Conservation (phyloP, 202 grass and related monocot species). For the Saccharum hybrid region DNA sequence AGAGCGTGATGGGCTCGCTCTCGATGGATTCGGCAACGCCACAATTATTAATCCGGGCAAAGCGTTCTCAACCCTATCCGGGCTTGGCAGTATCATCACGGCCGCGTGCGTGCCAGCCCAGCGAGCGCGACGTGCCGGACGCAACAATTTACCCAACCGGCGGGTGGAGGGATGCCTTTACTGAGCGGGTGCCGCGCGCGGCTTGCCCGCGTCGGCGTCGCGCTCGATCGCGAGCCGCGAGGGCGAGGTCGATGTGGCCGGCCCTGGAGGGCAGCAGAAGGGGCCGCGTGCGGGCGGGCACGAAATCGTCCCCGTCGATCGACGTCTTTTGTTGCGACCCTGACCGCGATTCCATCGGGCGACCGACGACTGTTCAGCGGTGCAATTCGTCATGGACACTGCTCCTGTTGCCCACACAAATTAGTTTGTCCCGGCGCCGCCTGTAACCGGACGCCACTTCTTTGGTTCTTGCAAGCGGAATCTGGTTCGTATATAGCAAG, state of each 20-base stretch:
- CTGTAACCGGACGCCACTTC: background rate
- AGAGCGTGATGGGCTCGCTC: background rate
- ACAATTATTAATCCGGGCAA: slow-evolving; percentile 22
- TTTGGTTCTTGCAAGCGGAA: too few species aligned
- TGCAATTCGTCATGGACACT: slow-evolving; percentile 30
- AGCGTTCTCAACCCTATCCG: background rate
- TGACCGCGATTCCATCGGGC: background rate
- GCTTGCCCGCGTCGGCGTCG: slow-evolving; percentile 7
- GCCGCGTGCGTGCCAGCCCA: background rate
- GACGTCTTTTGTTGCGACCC: background rate
- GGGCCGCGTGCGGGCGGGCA: background rate
- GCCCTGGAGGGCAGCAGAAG: background rate
- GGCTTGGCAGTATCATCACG: background rate
- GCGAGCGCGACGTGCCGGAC: slow-evolving; percentile 42
- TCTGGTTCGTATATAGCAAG: too few species aligned
- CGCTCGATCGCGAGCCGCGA: background rate
- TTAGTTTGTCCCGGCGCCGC: background rate
- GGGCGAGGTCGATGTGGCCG: background rate
- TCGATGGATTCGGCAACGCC: background rate
- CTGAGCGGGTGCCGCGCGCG: background rate
- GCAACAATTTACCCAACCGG: slow-evolving; percentile 37
- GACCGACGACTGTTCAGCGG: slow-evolving; percentile 17
- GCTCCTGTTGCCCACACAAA: background rate
- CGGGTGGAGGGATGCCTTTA: slow-evolving; percentile 12
- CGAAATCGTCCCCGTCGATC: background rate